Base-by-base conservation (phyloP, 768 basidiomycete genomes). In the Pulveroboletus sp. region DNA sequence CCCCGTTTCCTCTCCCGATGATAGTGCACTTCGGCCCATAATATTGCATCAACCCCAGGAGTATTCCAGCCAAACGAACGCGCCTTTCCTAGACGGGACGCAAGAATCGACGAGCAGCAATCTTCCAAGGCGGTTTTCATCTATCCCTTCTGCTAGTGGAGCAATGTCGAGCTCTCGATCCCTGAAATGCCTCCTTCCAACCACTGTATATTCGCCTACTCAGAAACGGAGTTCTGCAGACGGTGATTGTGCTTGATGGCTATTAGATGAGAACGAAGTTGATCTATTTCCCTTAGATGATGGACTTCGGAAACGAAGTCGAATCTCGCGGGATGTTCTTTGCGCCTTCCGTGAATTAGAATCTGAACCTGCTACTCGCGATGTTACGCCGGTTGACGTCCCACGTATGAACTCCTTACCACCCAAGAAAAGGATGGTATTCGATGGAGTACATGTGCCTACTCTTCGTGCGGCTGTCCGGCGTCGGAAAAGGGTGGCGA, bases 381-480 rank as follows among this genome's bases (percentile, higher is more conserved):
- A 49, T n/a, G 52, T 58, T 0, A 63, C 66, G 2, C 56, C 56
- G 14, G 40, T 59, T 12, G 27, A 43, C 7, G 41, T 59, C 6
- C 50, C 48, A 23, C 62, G 62, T 35, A 53, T 39, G 23, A 43
- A 32, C 27, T 71, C 71, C 19, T 47, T 56, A 24, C 66, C 66
- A 2, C 37, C 48, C 17, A 52, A 38, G 23, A 64, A 51, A 43
- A 53, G 43, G 39, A 53, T 50, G 42, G 51, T 56, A n/a, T 62
- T 71, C 20, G 68, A 71, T 25, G 62, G 63, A 11, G 50, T 71
- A 16, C 56, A 62, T 17, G 49, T 72, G 14, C 67, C 64, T 16
- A 61, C 63, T 29, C 39, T 59, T 19, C 55, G 49, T 19, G 52
- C 53, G 47, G 43, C 53, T 5, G 19, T 9, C 33, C 27, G 53